Evolutionary conservation across 805 yeast species (phyloP).

Genomic region (Clavispora phyllophila): DNA sequence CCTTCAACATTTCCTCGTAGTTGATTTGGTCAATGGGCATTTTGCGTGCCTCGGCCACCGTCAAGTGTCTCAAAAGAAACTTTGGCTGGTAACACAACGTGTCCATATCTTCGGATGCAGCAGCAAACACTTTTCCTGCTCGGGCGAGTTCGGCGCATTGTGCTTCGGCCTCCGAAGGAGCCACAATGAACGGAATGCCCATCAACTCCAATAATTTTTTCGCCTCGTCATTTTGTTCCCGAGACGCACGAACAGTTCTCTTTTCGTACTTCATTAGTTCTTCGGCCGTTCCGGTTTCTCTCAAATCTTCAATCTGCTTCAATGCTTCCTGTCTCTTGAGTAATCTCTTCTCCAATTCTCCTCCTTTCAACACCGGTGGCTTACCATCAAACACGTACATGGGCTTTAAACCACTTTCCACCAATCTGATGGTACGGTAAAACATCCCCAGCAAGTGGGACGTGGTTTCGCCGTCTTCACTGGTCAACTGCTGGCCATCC

Average conservation of each 20-base stretch:
- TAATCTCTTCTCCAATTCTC: slow-evolving; percentile 83
- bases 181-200: slow-evolving; percentile 93
- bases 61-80: slow-evolving; percentile 75
- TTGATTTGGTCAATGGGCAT: slow-evolving; percentile 85
- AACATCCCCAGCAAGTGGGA: slow-evolving; percentile 96
- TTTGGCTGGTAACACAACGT: slow-evolving; percentile 91
- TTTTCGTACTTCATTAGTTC: slow-evolving; percentile 74
- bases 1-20: slow-evolving; percentile 63
- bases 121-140: slow-evolving; percentile 89
- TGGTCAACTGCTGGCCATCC: slow-evolving; percentile 90
- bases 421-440: slow-evolving; percentile 84
- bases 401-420: slow-evolving; percentile 92
- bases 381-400: slow-evolving; percentile 96
- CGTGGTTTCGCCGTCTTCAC: slow-evolving; percentile 83
- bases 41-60: slow-evolving; percentile 91
- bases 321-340: slow-evolving; percentile 79
- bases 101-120: slow-evolving; percentile 99
- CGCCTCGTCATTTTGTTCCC: slow-evolving; percentile 92
- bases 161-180: slow-evolving; percentile 98
- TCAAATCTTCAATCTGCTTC: slow-evolving; percentile 64
- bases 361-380: slow-evolving; percentile 92
- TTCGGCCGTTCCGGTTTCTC: slow-evolving; percentile 76
- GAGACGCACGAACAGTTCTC: slow-evolving; percentile 82
- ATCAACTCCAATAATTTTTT: slow-evolving; percentile 70
- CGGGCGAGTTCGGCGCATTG: slow-evolving; percentile 93